Base-by-base conservation (phyloP, 1,139 yeast genomes). In the Kurtzmaniella quercitrusa region DNA sequence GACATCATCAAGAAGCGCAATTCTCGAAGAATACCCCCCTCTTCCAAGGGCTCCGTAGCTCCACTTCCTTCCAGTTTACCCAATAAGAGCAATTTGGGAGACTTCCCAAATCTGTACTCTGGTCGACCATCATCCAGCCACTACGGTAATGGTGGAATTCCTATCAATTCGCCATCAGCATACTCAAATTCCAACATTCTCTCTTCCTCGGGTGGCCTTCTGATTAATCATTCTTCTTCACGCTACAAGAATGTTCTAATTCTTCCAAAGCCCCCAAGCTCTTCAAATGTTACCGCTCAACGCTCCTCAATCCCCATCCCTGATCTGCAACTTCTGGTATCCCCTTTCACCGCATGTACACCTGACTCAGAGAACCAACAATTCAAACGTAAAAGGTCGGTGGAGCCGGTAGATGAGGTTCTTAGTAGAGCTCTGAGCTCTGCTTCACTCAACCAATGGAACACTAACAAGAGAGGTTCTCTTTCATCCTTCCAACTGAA, bases 1-100 rank as follows among this genome's bases (percentile, higher is more conserved):
- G 84, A 79, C 50, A 79, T 78, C 11, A 79, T 79, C 43, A 77
- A 76, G 48, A 79, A 78, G 55, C 64, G 84, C 52, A 73, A 70
- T 45, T 70, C 78, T 3, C 66, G 75, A 42, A 63, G 65, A 44
- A 43, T 59, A 11, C 50, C 59, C 7, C 15, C 34, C 16, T 27
- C 46, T 43, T 44, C 45, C 39, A 31, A 31, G 14, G 10, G 5
- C 14, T 12, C 18, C 10, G 44, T 46, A 4, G 34, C 16, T 11
- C 27, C 9, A n/a, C 25, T 3, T 29, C 18, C 40, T 19, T 34
- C 21, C 31, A 29, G 25, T n/a, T 14, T 38, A 15, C 39, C 41
- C 14, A 18, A 25, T 44, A 50, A 34, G 49, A 53, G 39, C 47
- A 47, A 44, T 46, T 48, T 40, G 50, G 48, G 37, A 46, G 46